Evolutionary conservation across 768 basidiomycete genomes (phyloP).

Genomic region (Postia placenta): DNA sequence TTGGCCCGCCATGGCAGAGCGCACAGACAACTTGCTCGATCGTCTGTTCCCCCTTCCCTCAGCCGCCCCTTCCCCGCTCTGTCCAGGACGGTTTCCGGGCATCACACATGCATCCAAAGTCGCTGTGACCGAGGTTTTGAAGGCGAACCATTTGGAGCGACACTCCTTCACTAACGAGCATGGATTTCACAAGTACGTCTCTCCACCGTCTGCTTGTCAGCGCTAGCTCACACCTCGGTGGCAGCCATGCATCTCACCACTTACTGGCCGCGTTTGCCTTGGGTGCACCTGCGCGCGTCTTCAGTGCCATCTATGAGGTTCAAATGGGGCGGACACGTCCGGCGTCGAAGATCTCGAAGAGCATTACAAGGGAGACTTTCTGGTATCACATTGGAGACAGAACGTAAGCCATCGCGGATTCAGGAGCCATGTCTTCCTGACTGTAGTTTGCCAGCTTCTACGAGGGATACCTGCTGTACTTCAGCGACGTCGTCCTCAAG

Average conservation of each 20-base stretch:
- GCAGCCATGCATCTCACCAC: constrained; percentile 57
- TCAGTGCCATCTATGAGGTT: constrained; percentile 34
- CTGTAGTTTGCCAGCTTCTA: constrained; percentile 31
- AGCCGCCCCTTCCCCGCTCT: constrained; percentile 23
- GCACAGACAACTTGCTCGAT: too few species aligned
- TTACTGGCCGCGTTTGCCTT: constrained; percentile 52
- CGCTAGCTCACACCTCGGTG: too few species aligned
- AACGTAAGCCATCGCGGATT: constrained; percentile 17
- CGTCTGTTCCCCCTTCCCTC: constrained; percentile 28
- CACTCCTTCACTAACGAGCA: constrained; percentile 31
- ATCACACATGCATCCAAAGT: constrained; percentile 26
- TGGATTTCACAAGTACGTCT: constrained; percentile 29
- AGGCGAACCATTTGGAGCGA: constrained; percentile 26
- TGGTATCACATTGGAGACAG: constrained; percentile 50
- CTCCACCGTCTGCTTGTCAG: too few species aligned
- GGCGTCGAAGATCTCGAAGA: constrained; percentile 34
- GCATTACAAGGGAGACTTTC: constrained; percentile 43
- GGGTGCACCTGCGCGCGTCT: constrained; percentile 39
- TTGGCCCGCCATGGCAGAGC: too few species aligned
- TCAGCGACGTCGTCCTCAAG: constrained; percentile 31
- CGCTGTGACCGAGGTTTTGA: constrained; percentile 16
- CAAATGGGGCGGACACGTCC: constrained; percentile 23
- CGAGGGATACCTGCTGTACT: constrained; percentile 48
- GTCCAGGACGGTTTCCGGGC: constrained; percentile 32
- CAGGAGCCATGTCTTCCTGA: neutral